phyloP scores from a whole-genome alignment of 345 rosid genomes.

The Linum usitatissimum region DNA sequence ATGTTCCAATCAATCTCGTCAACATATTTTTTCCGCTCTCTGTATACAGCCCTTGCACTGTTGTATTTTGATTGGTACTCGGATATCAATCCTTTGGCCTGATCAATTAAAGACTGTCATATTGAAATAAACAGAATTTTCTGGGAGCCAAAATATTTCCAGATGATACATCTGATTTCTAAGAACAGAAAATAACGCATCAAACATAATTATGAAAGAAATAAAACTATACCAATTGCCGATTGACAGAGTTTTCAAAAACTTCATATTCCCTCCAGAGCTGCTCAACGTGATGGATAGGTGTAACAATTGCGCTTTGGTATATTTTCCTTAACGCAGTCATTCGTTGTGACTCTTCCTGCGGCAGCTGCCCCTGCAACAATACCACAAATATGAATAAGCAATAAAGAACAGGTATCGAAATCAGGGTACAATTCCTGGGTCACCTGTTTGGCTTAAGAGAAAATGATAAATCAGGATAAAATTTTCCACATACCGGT shows the following conservation, averaged over 20 bases:
- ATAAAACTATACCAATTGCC: constrained; percentile 61
- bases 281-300: constrained; percentile 83
- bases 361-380: constrained; percentile 51
- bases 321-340: constrained; percentile 64
- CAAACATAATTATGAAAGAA: constrained; percentile 1
- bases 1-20: constrained; percentile 93
- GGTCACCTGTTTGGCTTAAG: not conserved
- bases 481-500: constrained; percentile 51
- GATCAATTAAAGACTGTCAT: constrained; percentile 26
- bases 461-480: constrained; percentile 5
- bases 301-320: constrained; percentile 83
- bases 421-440: constrained; percentile 3
- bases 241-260: constrained; percentile 88
- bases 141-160: not conserved
- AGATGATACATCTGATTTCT: not conserved
- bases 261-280: constrained; percentile 91
- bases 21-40: constrained; percentile 82
- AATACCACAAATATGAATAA: constrained; percentile 17
- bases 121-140: not conserved
- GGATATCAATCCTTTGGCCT: constrained; percentile 90
- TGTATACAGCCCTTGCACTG: constrained; percentile 88
- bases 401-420: constrained; percentile 14
- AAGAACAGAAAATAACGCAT: not conserved
- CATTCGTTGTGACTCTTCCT: constrained; percentile 82
- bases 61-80: constrained; percentile 86